A percentile compares a stretch with the other conserved stretches of the same genome.
phyloP scores from a whole-genome alignment of 805 yeast genomes.

The Wickerhamiella vanderwaltii region DNA sequence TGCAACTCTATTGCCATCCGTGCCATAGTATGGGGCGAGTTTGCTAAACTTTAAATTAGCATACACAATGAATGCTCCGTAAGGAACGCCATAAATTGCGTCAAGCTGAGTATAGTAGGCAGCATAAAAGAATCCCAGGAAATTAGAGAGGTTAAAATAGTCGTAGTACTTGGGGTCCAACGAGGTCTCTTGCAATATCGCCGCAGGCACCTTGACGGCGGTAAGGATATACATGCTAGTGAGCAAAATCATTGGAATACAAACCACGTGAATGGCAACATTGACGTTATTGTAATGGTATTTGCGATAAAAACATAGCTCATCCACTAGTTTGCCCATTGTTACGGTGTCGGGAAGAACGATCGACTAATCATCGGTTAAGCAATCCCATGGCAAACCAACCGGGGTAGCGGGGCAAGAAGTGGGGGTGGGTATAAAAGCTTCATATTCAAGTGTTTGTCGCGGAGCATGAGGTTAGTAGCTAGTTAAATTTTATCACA shows the following conservation, averaged over 20 bases:
- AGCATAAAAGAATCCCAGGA: slow-evolving; percentile 38
- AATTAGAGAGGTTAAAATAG: slow-evolving; percentile 36
- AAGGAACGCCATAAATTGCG: slow-evolving; percentile 35
- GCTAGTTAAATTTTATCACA: too few relatives aligned
- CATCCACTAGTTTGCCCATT: slow-evolving; percentile 29
- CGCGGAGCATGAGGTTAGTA: too few relatives aligned
- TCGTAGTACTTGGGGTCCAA: slow-evolving; percentile 15
- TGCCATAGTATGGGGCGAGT: slow-evolving; percentile 23
- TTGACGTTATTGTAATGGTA: slow-evolving; percentile 40
- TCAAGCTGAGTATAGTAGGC: slow-evolving; percentile 51
- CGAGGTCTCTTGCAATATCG: slow-evolving; percentile 1
- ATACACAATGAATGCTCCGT: slow-evolving; percentile 31
- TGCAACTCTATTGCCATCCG: slow-evolving; percentile 25
- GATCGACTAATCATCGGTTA: too few relatives aligned
- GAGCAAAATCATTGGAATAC: slow-evolving; percentile 66
- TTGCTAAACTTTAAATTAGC: slow-evolving; percentile 23
- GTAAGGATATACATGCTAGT: slow-evolving; percentile 37
- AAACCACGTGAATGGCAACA: slow-evolving; percentile 61
- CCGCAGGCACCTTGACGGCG: slow-evolving; percentile 21
- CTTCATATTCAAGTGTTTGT: too few relatives aligned
- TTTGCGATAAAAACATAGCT: slow-evolving; percentile 46
- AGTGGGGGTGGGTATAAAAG: too few relatives aligned
- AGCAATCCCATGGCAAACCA: too few relatives aligned
- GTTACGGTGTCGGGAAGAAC: not conserved
- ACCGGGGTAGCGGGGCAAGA: too few relatives aligned